Conservation (phyloP, 2,329 filamentous ascomycete genomes). For the Blastomyces parvus region DNA sequence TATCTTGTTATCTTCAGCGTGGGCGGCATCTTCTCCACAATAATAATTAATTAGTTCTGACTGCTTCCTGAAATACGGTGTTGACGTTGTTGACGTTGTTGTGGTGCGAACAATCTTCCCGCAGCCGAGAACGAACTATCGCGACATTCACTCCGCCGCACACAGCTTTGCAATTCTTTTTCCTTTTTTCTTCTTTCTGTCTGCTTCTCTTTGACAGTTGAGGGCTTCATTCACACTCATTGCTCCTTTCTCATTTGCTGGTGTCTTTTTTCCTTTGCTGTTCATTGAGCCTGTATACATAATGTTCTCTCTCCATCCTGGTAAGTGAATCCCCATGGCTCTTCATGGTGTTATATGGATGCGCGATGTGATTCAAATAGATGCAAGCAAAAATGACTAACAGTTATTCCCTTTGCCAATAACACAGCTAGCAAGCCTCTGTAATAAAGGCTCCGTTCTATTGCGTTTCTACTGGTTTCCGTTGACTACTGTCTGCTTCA, state of each 20-base stretch:
- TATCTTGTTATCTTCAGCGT: background rate
- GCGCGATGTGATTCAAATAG: background rate
- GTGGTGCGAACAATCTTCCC: background rate
- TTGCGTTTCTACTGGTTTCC: background rate
- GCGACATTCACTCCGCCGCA: background rate
- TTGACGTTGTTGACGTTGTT: no score
- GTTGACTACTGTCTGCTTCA: background rate
- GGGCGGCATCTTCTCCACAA: background rate
- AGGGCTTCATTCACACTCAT: background rate
- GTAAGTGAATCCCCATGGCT: constrained; percentile 2
- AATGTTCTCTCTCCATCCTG: background rate
- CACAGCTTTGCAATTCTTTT: background rate
- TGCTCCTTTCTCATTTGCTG: background rate
- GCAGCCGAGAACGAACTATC: no score
- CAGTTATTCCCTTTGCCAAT: background rate
- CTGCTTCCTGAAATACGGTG: no score
- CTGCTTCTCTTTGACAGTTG: background rate
- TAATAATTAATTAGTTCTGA: background rate
- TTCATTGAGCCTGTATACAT: background rate
- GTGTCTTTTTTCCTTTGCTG: background rate
- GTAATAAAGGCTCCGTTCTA: background rate
- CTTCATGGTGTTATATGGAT: background rate
- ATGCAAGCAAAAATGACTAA: background rate
- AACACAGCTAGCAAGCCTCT: background rate
- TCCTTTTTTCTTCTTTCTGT: background rate